These are phyloP conservation scores for Micractinium conductrix DNA, from an alignment of 139 green algal species.

Conservation along the genomic window DNA sequence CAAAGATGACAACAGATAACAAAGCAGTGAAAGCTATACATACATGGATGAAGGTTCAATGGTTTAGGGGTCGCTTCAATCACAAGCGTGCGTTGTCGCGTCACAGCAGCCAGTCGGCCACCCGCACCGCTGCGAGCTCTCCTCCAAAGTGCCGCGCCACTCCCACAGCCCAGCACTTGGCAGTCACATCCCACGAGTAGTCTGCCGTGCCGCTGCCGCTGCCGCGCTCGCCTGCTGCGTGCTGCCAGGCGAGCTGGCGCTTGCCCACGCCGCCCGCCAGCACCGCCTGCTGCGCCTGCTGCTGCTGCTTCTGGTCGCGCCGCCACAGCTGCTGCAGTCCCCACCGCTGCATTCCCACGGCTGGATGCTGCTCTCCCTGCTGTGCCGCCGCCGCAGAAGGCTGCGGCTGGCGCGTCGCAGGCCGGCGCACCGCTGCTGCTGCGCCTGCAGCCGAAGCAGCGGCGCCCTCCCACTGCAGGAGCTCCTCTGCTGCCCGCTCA, in stretches of 20 bases:
- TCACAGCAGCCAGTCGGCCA: not conserved
- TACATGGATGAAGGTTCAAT: too few relatives aligned
- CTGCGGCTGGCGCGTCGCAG: not conserved
- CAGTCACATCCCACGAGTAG: not conserved
- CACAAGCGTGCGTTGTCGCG: too few relatives aligned
- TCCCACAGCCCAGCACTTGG: slow-evolving; percentile 1
- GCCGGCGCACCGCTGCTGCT: not conserved
- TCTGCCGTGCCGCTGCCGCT: not conserved
- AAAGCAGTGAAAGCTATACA: too few relatives aligned
- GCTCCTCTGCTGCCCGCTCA: not conserved
- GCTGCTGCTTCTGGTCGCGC: not conserved
- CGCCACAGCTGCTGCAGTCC: not conserved
- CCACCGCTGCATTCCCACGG: not conserved
- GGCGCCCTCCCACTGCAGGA: not conserved
- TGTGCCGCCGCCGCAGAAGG: not conserved
- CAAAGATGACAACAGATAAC: too few relatives aligned
- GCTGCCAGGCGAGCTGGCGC: not conserved
- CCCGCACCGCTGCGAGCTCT: not conserved
- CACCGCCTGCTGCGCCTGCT: not conserved
- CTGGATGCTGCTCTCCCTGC: not conserved
- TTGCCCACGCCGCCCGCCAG: not conserved
- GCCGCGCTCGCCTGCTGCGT: too few relatives aligned
- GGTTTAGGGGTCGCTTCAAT: too few relatives aligned
- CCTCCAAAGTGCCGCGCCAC: not conserved
- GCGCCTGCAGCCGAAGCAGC: too few relatives aligned